These are phyloP conservation scores for Pilatotrama ljubarskyi DNA, from an alignment of 768 basidiomycete genomes.

Conservation along the genomic window DNA sequence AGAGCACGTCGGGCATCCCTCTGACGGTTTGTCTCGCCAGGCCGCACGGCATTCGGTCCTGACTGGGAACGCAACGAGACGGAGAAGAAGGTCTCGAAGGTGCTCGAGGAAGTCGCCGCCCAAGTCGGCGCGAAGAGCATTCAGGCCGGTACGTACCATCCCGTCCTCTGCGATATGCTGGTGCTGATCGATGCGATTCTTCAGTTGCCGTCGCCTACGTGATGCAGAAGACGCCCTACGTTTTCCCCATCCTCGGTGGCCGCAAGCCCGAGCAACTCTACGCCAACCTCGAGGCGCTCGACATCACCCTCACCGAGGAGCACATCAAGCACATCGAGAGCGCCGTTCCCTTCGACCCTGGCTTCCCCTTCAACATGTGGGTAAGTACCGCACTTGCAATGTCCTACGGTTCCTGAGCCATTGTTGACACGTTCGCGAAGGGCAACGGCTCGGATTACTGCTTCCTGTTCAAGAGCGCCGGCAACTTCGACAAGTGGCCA, in stretches of 20 bases:
- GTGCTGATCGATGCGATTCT: neutral
- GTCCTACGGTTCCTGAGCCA: neutral
- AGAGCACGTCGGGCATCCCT: conserved; percentile 25
- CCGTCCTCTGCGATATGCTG: neutral
- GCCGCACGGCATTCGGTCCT: conserved; percentile 32
- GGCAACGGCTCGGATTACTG: conserved; percentile 12
- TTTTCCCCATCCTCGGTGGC: conserved; percentile 54
- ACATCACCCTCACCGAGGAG: conserved; percentile 44
- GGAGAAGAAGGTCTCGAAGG: conserved; percentile 43
- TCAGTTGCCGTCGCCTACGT: conserved; percentile 55
- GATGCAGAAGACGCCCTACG: conserved; percentile 52
- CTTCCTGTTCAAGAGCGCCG: conserved; percentile 12
- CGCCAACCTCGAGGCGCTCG: conserved; percentile 51
- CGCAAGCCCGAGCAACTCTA: conserved; percentile 53
- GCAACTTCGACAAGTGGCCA: conserved; percentile 30
- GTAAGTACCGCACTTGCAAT: conserved; percentile 29
- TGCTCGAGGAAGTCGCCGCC: conserved; percentile 50
- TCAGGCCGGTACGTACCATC: conserved; percentile 41
- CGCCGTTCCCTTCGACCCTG: conserved; percentile 43
- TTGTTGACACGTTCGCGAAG: neutral
- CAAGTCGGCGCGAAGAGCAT: conserved; percentile 51
- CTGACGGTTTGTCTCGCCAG: conserved; percentile 16
- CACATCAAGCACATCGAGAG: conserved; percentile 49
- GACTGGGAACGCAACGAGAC: conserved; percentile 50
- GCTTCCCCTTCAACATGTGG: conserved; percentile 42